Evolutionary conservation across 345 rosid genomes (phyloP), one percentile per base, ranked within the genome.

Genomic region (Eucalyptus regnans): DNA sequence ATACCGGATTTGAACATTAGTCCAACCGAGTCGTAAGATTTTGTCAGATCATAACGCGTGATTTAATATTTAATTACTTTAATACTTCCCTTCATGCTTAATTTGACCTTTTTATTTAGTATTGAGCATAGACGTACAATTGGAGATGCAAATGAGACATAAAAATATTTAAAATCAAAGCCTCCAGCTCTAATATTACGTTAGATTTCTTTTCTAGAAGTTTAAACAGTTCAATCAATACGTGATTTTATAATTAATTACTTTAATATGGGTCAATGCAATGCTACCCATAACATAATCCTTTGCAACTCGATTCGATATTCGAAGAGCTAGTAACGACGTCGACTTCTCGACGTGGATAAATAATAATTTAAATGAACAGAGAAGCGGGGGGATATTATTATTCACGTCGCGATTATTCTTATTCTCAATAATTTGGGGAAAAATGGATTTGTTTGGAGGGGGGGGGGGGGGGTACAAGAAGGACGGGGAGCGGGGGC

Each of bases 141-240:
- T 0, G 1, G 15, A 0, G 1, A 12, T 49, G 15, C 2, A 49
- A 49, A 12, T 12, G 2, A 0, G 50, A 1, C 2, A 0, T 7
- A 1, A 0, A 17, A 51, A 17, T 17, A 51, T 52, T 52, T 52
- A 1, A 52, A 52, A 0, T 52, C 2, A 0, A 0, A 0, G 3
- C 0, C 0, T 17, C 0, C 1, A 0, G 7, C 0, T 17, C 2
- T 52, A 3, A 52, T 52, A 7, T 7, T 0, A 1, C 17, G 3
- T 52, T 2, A 1, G 3, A 51, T 17, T 17, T 51, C 0, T 51
- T 1, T 51, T 17, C 0, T 52, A 52, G 1, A 51, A 52, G 3
- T 52, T 52, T 52, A 52, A 52, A 0, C 1, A 1, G 0, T 3
- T 51, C 0, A 0, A 17, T 51, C 1, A 17, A 51, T 3, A 51